A percentile compares a stretch with the other conserved stretches of the same genome.
Conservation (phyloP, 1,284 basidiomycete species). For the Tilletia walkeri region DNA sequence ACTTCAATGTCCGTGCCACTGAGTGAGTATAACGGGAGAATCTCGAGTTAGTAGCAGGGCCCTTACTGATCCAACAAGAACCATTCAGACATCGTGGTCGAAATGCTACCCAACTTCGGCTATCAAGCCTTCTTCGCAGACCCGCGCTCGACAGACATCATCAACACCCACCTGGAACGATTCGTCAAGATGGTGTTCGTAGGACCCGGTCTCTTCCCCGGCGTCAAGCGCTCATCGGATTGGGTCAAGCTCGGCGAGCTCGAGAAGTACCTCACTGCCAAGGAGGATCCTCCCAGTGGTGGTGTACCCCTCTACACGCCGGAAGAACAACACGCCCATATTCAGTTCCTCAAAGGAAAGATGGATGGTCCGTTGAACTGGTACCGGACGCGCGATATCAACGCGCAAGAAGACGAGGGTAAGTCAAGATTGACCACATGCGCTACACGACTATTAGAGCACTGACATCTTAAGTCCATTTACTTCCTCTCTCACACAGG, state of each 20-base stretch:
- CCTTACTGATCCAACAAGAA: no score
- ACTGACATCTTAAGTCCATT: no score
- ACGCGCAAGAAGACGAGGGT: constrained; percentile 36
- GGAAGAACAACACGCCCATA: constrained; percentile 28
- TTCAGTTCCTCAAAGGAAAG: constrained; percentile 32
- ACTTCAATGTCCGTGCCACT: constrained; percentile 29
- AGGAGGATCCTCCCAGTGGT: constrained; percentile 21
- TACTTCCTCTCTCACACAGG: neutral
- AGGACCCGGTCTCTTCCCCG: constrained; percentile 34
- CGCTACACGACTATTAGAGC: neutral
- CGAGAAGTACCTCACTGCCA: constrained; percentile 35
- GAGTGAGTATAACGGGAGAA: no score
- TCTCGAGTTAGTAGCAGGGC: no score
- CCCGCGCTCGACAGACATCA: constrained; percentile 37
- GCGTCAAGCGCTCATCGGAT: constrained; percentile 27
- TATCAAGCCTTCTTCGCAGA: constrained; percentile 46
- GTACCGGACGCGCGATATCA: constrained; percentile 43
- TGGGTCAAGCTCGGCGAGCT: constrained; percentile 37
- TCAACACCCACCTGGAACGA: constrained; percentile 38
- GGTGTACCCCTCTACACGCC: constrained; percentile 23
- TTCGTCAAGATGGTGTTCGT: constrained; percentile 39
- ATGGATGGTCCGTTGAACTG: constrained; percentile 48
- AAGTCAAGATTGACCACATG: neutral
- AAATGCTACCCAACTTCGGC: constrained; percentile 37
- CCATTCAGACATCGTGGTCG: constrained; percentile 27